Evolutionary conservation across 2,329 filamentous ascomycete genomes (phyloP).

Genomic region (Colletotrichum ledebouriae): DNA sequence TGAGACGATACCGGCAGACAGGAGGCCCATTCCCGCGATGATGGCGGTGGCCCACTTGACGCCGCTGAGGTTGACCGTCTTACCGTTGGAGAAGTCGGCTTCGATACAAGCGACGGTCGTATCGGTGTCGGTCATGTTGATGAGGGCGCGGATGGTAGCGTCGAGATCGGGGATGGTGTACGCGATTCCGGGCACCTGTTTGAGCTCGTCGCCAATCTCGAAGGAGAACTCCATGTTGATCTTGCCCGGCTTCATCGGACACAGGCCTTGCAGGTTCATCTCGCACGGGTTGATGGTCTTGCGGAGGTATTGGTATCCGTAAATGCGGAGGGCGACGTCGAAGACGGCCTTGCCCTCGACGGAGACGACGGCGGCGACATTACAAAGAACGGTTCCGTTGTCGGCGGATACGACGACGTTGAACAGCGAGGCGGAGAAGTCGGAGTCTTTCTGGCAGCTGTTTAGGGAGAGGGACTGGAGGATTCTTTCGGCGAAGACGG

Average conservation of each 20-base stretch:
- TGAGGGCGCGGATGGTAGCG: conserved; percentile 83
- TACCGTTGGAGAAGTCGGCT: conserved; percentile 88
- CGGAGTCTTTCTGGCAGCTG: conserved; percentile 85
- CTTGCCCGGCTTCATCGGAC: conserved; percentile 88
- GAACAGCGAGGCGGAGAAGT: conserved; percentile 90
- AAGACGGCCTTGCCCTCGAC: conserved; percentile 87
- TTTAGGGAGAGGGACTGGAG: conserved; percentile 88
- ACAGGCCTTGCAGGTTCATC: conserved; percentile 79
- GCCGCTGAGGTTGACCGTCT: conserved; percentile 89
- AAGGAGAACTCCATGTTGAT: conserved; percentile 72
- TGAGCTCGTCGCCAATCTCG: conserved; percentile 60
- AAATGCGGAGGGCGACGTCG: conserved; percentile 81
- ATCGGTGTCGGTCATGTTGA: conserved; percentile 76
- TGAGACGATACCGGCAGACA: conserved; percentile 89
- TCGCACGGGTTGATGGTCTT: conserved; percentile 82
- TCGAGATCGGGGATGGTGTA: conserved; percentile 94
- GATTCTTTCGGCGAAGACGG: conserved; percentile 71
- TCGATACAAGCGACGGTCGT: conserved; percentile 86
- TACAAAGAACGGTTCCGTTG: conserved; percentile 79
- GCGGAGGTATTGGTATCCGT: conserved; percentile 81
- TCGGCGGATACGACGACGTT: conserved; percentile 83
- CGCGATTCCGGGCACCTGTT: conserved; percentile 75
- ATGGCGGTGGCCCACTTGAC: conserved; percentile 92
- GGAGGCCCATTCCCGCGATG: conserved; percentile 85
- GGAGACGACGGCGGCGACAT: conserved; percentile 84